Base-by-base conservation (phyloP, 75 land plant species). In the Pinus tabuliformis region DNA sequence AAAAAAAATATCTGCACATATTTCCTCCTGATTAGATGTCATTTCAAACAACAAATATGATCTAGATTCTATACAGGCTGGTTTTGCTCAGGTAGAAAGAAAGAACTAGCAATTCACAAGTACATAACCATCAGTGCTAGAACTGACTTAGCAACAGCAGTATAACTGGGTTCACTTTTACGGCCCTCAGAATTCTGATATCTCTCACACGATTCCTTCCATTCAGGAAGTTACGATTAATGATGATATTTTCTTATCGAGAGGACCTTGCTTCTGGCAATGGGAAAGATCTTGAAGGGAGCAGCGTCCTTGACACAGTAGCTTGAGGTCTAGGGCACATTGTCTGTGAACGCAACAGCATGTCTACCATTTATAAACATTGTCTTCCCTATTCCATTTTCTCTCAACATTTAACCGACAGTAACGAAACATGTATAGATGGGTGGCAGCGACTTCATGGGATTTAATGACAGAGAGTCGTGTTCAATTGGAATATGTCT, bases 321-420 rank as follows among this genome's bases (percentile, higher is more conserved):
- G 76, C 75, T 26, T 72, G 82, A 65, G 82, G 36, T 20, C 73
- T 57, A 6, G 80, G 58, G 0, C 58, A 6, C 84, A 85, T 62
- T n/a, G 74, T 83, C 59, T 83, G 85, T 8, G 83, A 80, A 39
- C 78, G 62, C 30, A 58, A 36, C 20, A 83, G 62, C 85, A 83
- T 83, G 78, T 83, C 85, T 26, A 80, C 70, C 84, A 83, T 83
- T 26, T 76, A n/a, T n/a, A n/a, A n/a, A n/a, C n/a, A n/a, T n/a
- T n/a, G n/a, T n/a, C n/a, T n/a, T n/a, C n/a, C n/a, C n/a, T n/a
- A n/a, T n/a, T n/a, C n/a, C n/a, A n/a, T n/a, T n/a, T n/a, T n/a
- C n/a, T n/a, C n/a, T n/a, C n/a, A n/a, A n/a, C n/a, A n/a, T n/a
- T n/a, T n/a, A n/a, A n/a, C n/a, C n/a, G n/a, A n/a, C n/a, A n/a